These are phyloP conservation scores for Lotmaria passim DNA, from an alignment of 208 protist genomes.

Conservation along the genomic window DNA sequence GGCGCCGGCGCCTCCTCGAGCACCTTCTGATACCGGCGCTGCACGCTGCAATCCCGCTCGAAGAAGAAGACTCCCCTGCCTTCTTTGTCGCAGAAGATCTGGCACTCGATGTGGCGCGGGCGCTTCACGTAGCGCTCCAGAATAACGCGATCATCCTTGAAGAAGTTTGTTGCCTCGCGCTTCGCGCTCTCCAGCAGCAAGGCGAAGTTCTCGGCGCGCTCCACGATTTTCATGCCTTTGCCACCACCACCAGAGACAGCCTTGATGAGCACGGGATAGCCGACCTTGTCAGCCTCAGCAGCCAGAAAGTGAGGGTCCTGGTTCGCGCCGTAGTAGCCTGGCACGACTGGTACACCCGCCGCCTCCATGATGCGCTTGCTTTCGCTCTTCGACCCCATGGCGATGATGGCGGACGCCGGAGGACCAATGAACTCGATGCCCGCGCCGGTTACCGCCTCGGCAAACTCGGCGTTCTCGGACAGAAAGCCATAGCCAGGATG, in stretches of 20 bases:
- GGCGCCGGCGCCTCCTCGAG: constrained; percentile 92
- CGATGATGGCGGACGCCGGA: constrained; percentile 80
- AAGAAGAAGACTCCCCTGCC: constrained; percentile 92
- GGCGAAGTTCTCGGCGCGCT: constrained; percentile 92
- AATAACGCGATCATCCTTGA: constrained; percentile 93
- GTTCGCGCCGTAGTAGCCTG: constrained; percentile 48
- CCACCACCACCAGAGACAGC: constrained; percentile 83
- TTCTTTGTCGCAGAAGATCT: constrained; percentile 93
- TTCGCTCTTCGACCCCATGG: constrained; percentile 95
- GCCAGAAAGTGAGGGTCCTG: constrained; percentile 33
- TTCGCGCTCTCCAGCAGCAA: constrained; percentile 90
- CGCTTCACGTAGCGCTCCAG: constrained; percentile 93
- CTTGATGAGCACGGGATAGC: constrained; percentile 98
- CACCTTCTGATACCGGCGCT: constrained; percentile 97
- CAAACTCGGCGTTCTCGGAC: constrained; percentile 95
- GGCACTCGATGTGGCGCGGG: constrained; percentile 93
- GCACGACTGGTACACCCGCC: constrained; percentile 41
- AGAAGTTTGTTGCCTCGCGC: constrained; percentile 89
- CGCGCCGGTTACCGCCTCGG: constrained; percentile 56
- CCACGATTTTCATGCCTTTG: constrained; percentile 69
- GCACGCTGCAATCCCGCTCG: constrained; percentile 96
- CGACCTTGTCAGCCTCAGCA: constrained; percentile 63
- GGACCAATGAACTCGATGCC: constrained; percentile 96
- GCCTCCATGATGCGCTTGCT: constrained; percentile 90
- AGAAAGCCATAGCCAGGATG: constrained; percentile 99